A percentile compares a stretch with the other conserved stretches of the same genome.
phyloP scores from a whole-genome alignment of 257 asterid genomes.

The Nicotiana knightiana region DNA sequence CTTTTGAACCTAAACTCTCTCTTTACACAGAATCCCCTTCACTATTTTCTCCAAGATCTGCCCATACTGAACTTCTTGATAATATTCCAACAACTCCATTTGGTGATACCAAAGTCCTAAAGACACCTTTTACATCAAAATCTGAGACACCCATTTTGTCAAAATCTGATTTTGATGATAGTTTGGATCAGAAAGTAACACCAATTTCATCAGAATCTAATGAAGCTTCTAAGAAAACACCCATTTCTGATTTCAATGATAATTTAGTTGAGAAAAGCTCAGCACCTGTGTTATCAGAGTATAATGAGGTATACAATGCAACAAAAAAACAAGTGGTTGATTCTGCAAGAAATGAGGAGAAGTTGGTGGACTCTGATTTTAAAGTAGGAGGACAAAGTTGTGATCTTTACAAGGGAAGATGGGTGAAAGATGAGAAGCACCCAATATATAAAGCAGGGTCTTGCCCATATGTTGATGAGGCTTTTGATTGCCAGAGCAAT shows the following conservation, averaged over 20 bases:
- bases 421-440: conserved; percentile 78
- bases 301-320: background rate
- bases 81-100: too few relatives aligned
- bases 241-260: background rate
- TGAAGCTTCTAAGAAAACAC: background rate
- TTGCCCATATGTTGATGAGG: conserved; percentile 93
- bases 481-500: conserved; percentile 71
- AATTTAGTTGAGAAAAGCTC: background rate
- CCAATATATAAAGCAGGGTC: conserved; percentile 68
- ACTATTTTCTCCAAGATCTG: conserved; percentile 31
- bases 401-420: conserved; percentile 61
- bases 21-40: conserved; percentile 27
- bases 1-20: conserved; percentile 38
- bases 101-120: too few relatives aligned
- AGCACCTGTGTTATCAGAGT: background rate
- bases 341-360: conserved; percentile 4
- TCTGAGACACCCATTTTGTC: conserved; percentile 15
- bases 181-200: background rate
- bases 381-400: conserved; percentile 30
- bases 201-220: conserved; percentile 23
- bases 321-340: background rate
- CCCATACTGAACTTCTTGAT: background rate
- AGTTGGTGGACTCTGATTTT: conserved; percentile 11
- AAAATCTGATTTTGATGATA: conserved; percentile 21
- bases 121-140: too few relatives aligned